Evolutionary conservation across 192 early-diverging fungal genomes (phyloP).

Genomic region (Entomortierella beljakovae): DNA sequence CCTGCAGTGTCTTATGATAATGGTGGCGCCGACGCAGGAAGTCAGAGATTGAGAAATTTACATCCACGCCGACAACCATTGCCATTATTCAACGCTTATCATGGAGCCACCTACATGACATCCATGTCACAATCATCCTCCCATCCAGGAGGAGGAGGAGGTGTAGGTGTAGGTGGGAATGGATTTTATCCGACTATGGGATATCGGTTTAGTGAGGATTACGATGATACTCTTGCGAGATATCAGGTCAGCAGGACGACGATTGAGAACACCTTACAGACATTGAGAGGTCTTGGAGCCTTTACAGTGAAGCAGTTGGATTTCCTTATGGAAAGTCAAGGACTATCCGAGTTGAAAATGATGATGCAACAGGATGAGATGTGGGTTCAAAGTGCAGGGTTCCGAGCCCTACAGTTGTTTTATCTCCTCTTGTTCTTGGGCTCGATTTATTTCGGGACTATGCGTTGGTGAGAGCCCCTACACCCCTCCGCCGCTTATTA

Average conservation of each 20-base stretch:
- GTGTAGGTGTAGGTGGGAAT: neutral
- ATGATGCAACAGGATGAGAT: conserved; percentile 24
- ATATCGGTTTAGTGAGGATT: conserved; percentile 12
- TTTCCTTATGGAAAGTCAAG: conserved; percentile 26
- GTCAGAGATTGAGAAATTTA: neutral
- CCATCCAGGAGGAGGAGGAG: neutral
- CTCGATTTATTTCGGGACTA: conserved; percentile 19
- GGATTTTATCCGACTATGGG: neutral
- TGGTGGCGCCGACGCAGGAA: conserved; percentile 8
- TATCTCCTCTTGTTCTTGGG: conserved; percentile 25
- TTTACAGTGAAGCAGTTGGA: conserved; percentile 38
- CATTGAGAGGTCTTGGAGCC: neutral
- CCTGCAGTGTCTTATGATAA: conserved; percentile 28
- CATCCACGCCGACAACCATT: conserved; percentile 10
- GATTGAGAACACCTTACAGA: conserved; percentile 14
- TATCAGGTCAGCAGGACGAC: conserved; percentile 1
- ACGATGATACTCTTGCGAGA: conserved; percentile 18
- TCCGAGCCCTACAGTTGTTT: conserved; percentile 24
- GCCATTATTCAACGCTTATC: conserved; percentile 24
- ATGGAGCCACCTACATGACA: conserved; percentile 5
- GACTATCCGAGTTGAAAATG: conserved; percentile 19
- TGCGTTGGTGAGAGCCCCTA: conserved; percentile 18
- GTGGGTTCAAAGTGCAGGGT: conserved; percentile 30
- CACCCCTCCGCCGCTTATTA: no score
- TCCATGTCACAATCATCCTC: neutral